Base-by-base conservation (phyloP, 176 grass and related monocot genomes). In the Thinopyrum elongatum region DNA sequence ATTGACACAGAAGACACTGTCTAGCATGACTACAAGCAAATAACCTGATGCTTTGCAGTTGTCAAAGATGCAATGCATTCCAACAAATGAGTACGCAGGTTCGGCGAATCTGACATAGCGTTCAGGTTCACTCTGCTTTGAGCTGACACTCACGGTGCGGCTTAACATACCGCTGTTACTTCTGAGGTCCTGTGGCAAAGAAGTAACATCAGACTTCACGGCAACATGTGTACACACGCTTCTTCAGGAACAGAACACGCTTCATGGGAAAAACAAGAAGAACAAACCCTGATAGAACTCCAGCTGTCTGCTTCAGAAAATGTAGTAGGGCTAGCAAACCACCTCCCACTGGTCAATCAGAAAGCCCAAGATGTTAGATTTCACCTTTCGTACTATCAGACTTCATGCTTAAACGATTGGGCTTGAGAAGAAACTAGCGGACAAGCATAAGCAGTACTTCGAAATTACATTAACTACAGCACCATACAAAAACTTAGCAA, bases 31-130 rank as follows among this genome's bases (percentile, higher is more conserved):
- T 31, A 70, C 25, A 31, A 90, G 70, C n/a, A 86, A 87, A 89
- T 66, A 79, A 97, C 97, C 97, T 93, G 94, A 94, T 65, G 88
- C 83, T 94, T 91, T 99, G 82, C 92, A 96, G 84, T 89, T 90
- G 80, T 99, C 97, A 91, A 99, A 96, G 41, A 99, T 94, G 85
- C 94, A 99, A 44, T 97, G 97, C 97, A 99, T 93, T 89, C 97
- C 97, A 89, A 99, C 90, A 87, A 99, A 99, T 23, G 97, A 99
- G 87, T 97, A 97, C 57, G 90, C 92, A 81, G 90, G 92, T 33
- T 99, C 94, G 0, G 79, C 53, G 11, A 94, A 86, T 88, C 85
- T 95, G 76, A 90, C 78, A 63, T 91, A 92, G 17, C 80, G 87
- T 30, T 99, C 97, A 58, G 79, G 26, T 68, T 94, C 96, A 76